Evolutionary conservation across 345 rosid species (phyloP), one percentile per base, ranked within the genome.

Genomic region (Acer campestre): DNA sequence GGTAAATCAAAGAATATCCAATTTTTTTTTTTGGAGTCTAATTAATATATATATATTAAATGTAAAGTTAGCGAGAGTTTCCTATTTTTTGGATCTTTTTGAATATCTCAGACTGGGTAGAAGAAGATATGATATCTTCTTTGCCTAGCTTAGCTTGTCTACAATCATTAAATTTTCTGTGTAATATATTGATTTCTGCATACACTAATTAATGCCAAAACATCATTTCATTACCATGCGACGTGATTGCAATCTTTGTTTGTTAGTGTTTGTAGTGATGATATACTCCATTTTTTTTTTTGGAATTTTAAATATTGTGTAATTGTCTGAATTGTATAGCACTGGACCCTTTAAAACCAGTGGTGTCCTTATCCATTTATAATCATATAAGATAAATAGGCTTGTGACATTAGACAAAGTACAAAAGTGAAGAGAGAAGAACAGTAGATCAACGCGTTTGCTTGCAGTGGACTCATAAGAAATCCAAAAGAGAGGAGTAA

Each of bases 401-500:
- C 17, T 4, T 16, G n/a, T 53, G 38, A 4, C 38, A 35, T 35
- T 35, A 35, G 38, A 53, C 58, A 2, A 3, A 53, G n/a, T 53
- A 53, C n/a, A 53, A 6, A 4, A 53, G 7, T 53, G 58, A 53
- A 53, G 5, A 53, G 58, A 14, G 46, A 35, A 35, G 55, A 49
- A 49, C 18, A 13, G 55, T 13, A 3, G 55, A 6, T 49, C 6
- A 49, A 49, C 14, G 55, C 55, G 55, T 49, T 49, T 49, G 20
- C 68, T 64, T 64, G 17, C 42, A 64, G 17, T 22, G 29, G 65
- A 12, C 51, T 42, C 49, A 11, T 67, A 42, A 71, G 27, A 61
- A 74, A 48, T 62, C 77, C 68, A 62, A 18, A 74, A 51, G 29
- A 49, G 58, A 62, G 44, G 58, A 18, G 0, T 44, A 49, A 38